These are phyloP conservation scores for Erythrobasidium hasegawianum DNA, from an alignment of 1,284 basidiomycete genomes.

Conservation along the genomic window DNA sequence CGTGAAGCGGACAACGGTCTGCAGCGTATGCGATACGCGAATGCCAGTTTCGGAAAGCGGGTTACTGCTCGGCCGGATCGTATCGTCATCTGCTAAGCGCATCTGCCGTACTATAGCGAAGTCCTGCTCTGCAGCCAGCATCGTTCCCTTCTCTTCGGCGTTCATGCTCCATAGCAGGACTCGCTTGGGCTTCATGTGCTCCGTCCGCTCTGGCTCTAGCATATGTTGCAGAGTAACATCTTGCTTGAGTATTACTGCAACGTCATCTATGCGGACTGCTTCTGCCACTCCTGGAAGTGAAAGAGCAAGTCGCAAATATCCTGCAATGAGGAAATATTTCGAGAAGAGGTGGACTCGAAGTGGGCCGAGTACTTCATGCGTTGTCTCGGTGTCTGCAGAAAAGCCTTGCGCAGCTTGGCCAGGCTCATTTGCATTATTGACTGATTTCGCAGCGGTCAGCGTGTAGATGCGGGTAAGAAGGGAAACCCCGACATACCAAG, in stretches of 20 bases:
- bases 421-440: slow-evolving; percentile 30
- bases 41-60: slow-evolving; percentile 27
- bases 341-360: slow-evolving; percentile 23
- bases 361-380: slow-evolving; percentile 30
- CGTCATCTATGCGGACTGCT: slow-evolving; percentile 28
- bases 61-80: slow-evolving; percentile 21
- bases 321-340: slow-evolving; percentile 27
- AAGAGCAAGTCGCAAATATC: slow-evolving; percentile 22
- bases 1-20: slow-evolving; percentile 26
- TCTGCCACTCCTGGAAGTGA: slow-evolving; percentile 18
- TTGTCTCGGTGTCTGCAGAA: slow-evolving; percentile 30
- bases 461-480: neutral
- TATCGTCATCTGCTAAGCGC: slow-evolving; percentile 34
- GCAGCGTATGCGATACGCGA: slow-evolving; percentile 24
- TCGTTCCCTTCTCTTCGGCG: slow-evolving; percentile 14
- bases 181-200: slow-evolving; percentile 20
- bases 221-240: slow-evolving; percentile 14
- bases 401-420: slow-evolving; percentile 32
- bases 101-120: slow-evolving; percentile 26
- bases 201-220: slow-evolving; percentile 14
- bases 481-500: slow-evolving; percentile 9
- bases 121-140: slow-evolving; percentile 20
- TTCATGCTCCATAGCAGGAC: slow-evolving; percentile 26
- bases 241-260: slow-evolving; percentile 29
- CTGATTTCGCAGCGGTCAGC: slow-evolving; percentile 1